phyloP scores from a whole-genome alignment of 176 grass and related monocot genomes.

The Oryza meyeriana region DNA sequence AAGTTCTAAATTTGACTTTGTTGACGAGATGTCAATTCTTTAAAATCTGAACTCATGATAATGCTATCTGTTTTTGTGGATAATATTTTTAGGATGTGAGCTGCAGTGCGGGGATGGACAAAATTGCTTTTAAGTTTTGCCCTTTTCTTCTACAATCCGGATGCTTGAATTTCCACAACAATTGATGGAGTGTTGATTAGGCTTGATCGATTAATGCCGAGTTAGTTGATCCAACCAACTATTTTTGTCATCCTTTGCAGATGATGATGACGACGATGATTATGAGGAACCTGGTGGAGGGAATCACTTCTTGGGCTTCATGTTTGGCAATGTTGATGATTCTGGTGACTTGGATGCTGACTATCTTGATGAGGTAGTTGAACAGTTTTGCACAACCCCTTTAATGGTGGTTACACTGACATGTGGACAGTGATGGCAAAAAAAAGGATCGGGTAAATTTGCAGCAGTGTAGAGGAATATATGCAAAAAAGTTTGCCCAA shows the following conservation, averaged over 20 bases:
- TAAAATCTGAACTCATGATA: constrained; percentile 2
- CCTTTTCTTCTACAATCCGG: not conserved
- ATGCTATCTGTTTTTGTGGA: not conserved
- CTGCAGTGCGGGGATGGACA: not conserved
- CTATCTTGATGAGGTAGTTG: constrained; percentile 88
- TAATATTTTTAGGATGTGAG: not conserved
- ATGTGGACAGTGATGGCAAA: not conserved
- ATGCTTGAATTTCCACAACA: constrained; percentile 16
- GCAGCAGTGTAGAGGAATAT: not conserved
- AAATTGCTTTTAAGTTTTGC: not conserved
- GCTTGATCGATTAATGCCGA: not conserved
- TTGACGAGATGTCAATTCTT: not conserved
- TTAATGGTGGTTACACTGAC: not conserved
- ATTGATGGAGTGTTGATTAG: not conserved
- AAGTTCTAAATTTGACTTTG: not conserved
- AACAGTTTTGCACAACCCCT: not conserved
- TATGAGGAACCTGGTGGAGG: constrained; percentile 73
- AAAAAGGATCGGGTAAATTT: not conserved
- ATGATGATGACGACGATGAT: constrained; percentile 71
- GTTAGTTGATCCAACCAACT: not conserved
- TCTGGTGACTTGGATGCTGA: constrained; percentile 92
- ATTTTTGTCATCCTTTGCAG: constrained; percentile 16
- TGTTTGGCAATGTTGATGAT: constrained; percentile 98
- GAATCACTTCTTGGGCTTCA: constrained; percentile 87
- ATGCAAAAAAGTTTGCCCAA: not conserved